These are phyloP conservation scores for Fusarium sp. DNA, from an alignment of 2,329 filamentous ascomycete genomes.

Conservation along the genomic window DNA sequence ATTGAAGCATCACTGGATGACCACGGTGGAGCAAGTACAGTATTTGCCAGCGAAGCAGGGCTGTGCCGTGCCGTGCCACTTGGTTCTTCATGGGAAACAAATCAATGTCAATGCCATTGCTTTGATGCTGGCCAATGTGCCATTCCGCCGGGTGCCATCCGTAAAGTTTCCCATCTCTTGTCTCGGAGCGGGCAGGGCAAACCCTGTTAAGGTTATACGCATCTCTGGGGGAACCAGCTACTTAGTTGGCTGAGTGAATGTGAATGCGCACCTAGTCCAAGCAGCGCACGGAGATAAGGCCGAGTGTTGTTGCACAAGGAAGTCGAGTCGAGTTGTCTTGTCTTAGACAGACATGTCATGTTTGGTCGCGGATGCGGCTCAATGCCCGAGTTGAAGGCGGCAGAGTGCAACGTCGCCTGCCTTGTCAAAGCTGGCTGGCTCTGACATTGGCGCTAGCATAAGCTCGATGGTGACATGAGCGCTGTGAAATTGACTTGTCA, in stretches of 20 bases:
- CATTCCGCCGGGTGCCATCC: slow-evolving; percentile 7
- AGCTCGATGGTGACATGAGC: slow-evolving; percentile 6
- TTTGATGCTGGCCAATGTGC: slow-evolving; percentile 1
- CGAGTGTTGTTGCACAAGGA: slow-evolving; percentile 6
- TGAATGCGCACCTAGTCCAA: neutral
- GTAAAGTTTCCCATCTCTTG: neutral
- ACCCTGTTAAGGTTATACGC: neutral
- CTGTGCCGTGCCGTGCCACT: neutral
- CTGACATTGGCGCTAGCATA: slow-evolving; percentile 13
- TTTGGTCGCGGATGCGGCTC: slow-evolving; percentile 13
- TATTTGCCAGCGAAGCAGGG: slow-evolving; percentile 17
- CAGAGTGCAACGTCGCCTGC: neutral
- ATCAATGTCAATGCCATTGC: slow-evolving; percentile 21
- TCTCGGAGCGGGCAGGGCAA: neutral
- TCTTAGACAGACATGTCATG: neutral
- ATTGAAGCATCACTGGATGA: slow-evolving; percentile 10
- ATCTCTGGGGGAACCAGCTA: neutral
- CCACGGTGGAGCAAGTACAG: slow-evolving; percentile 13
- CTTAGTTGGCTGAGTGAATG: neutral
- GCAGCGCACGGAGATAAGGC: neutral
- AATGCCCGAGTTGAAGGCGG: slow-evolving; percentile 8
- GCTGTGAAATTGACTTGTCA: slow-evolving; percentile 27
- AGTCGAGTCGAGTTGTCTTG: slow-evolving; percentile 6
- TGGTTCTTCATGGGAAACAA: slow-evolving; percentile 15
- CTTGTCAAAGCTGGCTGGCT: neutral